Percentiles rank a stretch among this genome's conserved stretches.
Conservation (phyloP, 768 basidiomycete genomes). For the Xanthoconium stramineum region DNA sequence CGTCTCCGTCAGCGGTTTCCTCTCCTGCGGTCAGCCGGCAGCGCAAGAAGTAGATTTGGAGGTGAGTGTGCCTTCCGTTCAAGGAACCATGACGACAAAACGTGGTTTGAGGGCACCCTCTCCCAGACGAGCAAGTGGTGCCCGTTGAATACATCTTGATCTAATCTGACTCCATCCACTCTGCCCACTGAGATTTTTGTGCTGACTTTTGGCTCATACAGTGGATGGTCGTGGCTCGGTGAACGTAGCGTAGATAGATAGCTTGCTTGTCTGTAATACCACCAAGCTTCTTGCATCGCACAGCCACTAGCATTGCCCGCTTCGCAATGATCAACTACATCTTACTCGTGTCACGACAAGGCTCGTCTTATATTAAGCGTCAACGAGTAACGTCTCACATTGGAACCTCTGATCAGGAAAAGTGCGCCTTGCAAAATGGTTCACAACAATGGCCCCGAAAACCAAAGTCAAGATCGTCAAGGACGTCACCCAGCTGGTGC, state of each 20-base stretch:
- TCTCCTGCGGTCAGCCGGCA: not conserved
- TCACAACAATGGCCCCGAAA: slow-evolving; percentile 77
- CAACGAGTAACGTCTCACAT: slow-evolving; percentile 7
- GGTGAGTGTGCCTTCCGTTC: slow-evolving; percentile 17
- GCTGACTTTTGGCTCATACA: slow-evolving; percentile 11
- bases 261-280: slow-evolving; percentile 4
- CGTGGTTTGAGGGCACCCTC: slow-evolving; percentile 71
- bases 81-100: slow-evolving; percentile 62
- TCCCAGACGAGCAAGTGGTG: slow-evolving; percentile 37
- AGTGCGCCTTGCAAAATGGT: slow-evolving; percentile 96
- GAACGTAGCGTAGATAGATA: not conserved
- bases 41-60: slow-evolving; percentile 13
- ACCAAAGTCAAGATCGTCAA: slow-evolving; percentile 88
- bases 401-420: slow-evolving; percentile 55
- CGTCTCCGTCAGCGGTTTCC: not conserved
- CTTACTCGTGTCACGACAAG: slow-evolving; percentile 91
- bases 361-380: slow-evolving; percentile 35
- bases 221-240: not conserved
- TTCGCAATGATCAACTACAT: slow-evolving; percentile 83
- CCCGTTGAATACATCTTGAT: slow-evolving; percentile 77
- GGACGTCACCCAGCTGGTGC: slow-evolving; percentile 91
- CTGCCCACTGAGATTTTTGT: not conserved
- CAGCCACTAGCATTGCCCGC: slow-evolving; percentile 22
- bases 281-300: slow-evolving; percentile 2
- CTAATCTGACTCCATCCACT: slow-evolving; percentile 72